A percentile compares a stretch with the other conserved stretches of the same genome.
Conservation (phyloP, 2,329 filamentous ascomycete species). For the Ambrosiella beaveri region DNA sequence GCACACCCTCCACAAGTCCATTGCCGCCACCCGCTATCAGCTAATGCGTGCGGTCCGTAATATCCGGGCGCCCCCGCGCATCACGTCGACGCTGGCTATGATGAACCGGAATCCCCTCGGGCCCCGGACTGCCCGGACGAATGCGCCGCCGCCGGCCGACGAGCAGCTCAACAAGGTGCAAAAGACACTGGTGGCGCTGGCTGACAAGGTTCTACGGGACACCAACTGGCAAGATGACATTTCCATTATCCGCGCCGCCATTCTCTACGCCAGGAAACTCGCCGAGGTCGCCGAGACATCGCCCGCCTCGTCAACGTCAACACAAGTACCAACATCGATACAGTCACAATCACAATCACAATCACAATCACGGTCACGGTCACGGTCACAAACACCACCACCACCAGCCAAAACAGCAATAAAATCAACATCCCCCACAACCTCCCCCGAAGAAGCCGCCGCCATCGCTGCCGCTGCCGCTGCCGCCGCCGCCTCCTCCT, state of each 20-base stretch:
- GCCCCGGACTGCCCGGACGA: neutral
- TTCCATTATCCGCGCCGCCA: neutral
- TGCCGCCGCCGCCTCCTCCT: too few relatives aligned
- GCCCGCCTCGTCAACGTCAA: neutral
- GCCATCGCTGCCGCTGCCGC: neutral
- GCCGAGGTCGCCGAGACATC: neutral
- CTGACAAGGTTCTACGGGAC: conserved; percentile 10
- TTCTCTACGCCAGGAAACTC: neutral
- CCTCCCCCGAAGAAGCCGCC: neutral
- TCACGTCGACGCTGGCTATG: neutral
- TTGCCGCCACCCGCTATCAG: conserved; percentile 5
- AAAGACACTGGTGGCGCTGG: conserved; percentile 3
- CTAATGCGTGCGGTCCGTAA: conserved; percentile 4
- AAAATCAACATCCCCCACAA: neutral
- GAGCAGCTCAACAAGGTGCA: conserved; percentile 11
- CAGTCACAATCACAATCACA: too few relatives aligned
- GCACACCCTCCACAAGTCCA: conserved; percentile 4
- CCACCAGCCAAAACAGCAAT: neutral
- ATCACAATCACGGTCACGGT: too few relatives aligned
- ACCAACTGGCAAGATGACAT: conserved; percentile 7
- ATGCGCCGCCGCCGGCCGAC: conserved; percentile 7
- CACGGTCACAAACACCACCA: too few relatives aligned
- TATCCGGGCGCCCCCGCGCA: neutral
- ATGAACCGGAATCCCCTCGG: neutral
- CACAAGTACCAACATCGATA: neutral